A percentile compares a stretch with the other conserved stretches of the same genome.
phyloP scores from a whole-genome alignment of 108 stramenopile genomes.

The Epipyxis sp. region DNA sequence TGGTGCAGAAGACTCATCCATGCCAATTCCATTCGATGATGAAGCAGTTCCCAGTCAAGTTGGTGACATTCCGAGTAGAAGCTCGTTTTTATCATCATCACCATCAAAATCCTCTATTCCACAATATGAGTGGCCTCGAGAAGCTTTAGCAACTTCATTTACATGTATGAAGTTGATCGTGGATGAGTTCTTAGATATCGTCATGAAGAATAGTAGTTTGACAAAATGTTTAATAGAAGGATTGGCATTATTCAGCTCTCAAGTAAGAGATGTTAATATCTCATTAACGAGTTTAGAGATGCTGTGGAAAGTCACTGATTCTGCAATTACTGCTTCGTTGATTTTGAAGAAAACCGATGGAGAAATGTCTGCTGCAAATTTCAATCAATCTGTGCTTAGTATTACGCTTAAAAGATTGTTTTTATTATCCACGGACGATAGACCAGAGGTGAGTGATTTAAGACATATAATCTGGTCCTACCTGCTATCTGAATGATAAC shows the following conservation, averaged over 20 bases:
- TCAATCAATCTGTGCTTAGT: not conserved
- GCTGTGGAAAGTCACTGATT: conserved; percentile 24
- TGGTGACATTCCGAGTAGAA: too few species aligned
- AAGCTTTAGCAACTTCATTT: not conserved
- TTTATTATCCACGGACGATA: not conserved
- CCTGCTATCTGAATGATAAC: too few species aligned
- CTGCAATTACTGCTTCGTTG: not conserved
- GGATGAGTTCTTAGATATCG: not conserved
- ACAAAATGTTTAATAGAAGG: not conserved
- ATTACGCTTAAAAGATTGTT: not conserved
- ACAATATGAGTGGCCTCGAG: not conserved
- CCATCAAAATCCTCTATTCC: too few species aligned
- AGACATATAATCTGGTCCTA: too few species aligned
- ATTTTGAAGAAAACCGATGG: not conserved
- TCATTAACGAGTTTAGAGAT: not conserved
- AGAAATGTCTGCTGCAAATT: not conserved
- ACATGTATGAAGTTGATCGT: not conserved
- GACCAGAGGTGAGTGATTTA: not conserved
- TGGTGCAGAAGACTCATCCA: too few species aligned
- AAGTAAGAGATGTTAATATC: conserved; percentile 1
- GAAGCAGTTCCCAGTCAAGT: too few species aligned
- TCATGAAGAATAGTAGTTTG: not conserved
- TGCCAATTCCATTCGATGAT: too few species aligned
- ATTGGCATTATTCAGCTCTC: not conserved
- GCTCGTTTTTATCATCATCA: too few species aligned